Evolutionary conservation across 805 yeast genomes (phyloP).

Genomic region (Teunomyces atbi): DNA sequence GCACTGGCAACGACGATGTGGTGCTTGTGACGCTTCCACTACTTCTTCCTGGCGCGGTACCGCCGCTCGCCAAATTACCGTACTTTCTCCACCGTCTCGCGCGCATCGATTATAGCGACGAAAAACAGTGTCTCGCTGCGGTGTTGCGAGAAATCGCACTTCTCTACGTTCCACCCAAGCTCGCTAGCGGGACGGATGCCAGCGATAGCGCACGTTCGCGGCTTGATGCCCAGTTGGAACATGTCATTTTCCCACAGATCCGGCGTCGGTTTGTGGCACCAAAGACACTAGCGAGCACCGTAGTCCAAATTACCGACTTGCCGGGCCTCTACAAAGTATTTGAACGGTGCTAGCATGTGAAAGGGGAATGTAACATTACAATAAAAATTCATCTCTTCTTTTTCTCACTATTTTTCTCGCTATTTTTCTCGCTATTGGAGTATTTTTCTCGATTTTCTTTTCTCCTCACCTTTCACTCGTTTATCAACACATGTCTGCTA

Average conservation of each 20-base stretch:
- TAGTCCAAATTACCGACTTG: slow-evolving; percentile 83
- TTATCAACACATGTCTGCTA: slow-evolving; percentile 10
- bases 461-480: neutral
- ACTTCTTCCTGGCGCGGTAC: slow-evolving; percentile 60
- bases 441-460: neutral
- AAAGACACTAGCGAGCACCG: slow-evolving; percentile 45
- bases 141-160: slow-evolving; percentile 67
- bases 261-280: slow-evolving; percentile 68
- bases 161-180: slow-evolving; percentile 65
- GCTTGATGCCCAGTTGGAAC: slow-evolving; percentile 45
- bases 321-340: slow-evolving; percentile 91
- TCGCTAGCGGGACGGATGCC: slow-evolving; percentile 12
- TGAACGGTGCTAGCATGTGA: slow-evolving; percentile 67
- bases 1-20: slow-evolving; percentile 20
- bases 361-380: neutral
- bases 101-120: slow-evolving; percentile 63
- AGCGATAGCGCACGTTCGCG: slow-evolving; percentile 16
- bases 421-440: neutral
- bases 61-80: slow-evolving; percentile 63
- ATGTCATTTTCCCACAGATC: slow-evolving; percentile 61
- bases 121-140: slow-evolving; percentile 64
- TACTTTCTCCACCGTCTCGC: slow-evolving; percentile 59
- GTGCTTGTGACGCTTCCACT: slow-evolving; percentile 60
- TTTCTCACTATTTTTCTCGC: neutral
- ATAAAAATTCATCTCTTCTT: neutral